phyloP scores from a whole-genome alignment of 169 alveolate genomes.

The Plasmodium fragile region DNA sequence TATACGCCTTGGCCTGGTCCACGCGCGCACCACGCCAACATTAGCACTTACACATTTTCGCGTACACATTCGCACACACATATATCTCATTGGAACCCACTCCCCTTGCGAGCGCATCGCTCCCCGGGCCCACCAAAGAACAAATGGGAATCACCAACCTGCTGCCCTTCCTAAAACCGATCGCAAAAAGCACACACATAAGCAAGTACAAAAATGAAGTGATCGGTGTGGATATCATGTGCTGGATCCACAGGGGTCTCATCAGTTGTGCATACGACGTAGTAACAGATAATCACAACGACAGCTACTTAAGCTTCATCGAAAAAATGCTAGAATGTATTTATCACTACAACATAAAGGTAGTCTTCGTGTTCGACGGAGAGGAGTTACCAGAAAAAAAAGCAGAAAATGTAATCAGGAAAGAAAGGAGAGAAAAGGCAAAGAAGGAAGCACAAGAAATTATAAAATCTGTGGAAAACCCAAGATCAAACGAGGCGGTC shows the following conservation, averaged over 20 bases:
- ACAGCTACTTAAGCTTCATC: constrained; percentile 37
- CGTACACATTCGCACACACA: neutral
- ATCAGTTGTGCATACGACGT: constrained; percentile 85
- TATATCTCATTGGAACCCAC: neutral
- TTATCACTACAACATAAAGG: constrained; percentile 43
- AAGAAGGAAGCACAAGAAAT: constrained; percentile 82
- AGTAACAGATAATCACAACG: constrained; percentile 21
- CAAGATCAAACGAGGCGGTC: constrained; percentile 77
- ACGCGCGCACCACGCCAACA: neutral
- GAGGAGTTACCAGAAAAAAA: constrained; percentile 88
- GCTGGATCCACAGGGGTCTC: constrained; percentile 88
- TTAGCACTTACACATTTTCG: neutral
- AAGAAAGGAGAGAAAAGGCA: constrained; percentile 84
- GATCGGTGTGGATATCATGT: constrained; percentile 88
- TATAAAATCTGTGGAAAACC: constrained; percentile 74
- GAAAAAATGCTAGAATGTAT: constrained; percentile 58
- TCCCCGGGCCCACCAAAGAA: neutral
- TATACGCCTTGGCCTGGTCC: neutral
- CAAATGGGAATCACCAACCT: constrained; percentile 65
- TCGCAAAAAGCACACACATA: constrained; percentile 78
- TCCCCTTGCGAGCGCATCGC: neutral
- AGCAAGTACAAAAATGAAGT: constrained; percentile 81
- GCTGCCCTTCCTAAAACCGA: constrained; percentile 82
- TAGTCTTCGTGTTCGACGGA: constrained; percentile 86
- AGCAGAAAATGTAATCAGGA: constrained; percentile 79